Evolutionary conservation across 352 stramenopile genomes (phyloP).

Genomic region (Phytophthora hybrid): DNA sequence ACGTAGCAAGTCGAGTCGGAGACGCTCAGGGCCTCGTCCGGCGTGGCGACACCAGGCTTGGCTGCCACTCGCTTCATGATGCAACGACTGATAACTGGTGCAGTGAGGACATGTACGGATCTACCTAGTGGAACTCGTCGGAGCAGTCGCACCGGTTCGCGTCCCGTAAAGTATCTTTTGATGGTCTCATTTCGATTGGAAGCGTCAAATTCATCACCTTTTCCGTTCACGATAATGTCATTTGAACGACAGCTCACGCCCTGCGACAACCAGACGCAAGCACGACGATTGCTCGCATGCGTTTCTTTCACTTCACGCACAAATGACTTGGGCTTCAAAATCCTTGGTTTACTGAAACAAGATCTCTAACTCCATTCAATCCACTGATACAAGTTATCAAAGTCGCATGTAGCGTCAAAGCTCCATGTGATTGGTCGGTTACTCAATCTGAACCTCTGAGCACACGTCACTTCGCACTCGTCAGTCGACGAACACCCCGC

Average conservation of each 20-base stretch:
- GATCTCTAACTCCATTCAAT: not conserved
- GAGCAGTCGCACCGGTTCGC: conserved; percentile 22
- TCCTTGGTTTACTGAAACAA: not conserved
- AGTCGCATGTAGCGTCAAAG: not conserved
- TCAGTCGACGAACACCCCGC: conserved; percentile 12
- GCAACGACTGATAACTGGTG: not conserved
- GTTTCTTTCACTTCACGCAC: not conserved
- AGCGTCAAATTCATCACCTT: not conserved
- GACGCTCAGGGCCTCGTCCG: conserved; percentile 32
- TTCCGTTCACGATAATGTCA: too few relatives aligned
- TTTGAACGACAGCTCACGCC: too few relatives aligned
- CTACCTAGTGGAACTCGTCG: not conserved
- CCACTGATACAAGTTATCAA: not conserved
- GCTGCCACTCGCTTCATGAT: conserved; percentile 27
- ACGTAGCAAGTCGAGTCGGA: conserved; percentile 40
- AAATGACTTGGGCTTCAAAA: too few relatives aligned
- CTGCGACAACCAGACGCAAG: not conserved
- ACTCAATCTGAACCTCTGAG: not conserved
- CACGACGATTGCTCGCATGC: not conserved
- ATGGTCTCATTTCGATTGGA: not conserved
- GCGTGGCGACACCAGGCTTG: conserved; percentile 18
- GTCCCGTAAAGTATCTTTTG: conserved; percentile 27
- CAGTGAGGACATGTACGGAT: not conserved
- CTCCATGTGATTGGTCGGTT: not conserved
- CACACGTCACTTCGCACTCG: conserved; percentile 23